These are phyloP conservation scores for Geotrichum fermentans DNA, from an alignment of 1,139 yeast genomes.

Conservation along the genomic window DNA sequence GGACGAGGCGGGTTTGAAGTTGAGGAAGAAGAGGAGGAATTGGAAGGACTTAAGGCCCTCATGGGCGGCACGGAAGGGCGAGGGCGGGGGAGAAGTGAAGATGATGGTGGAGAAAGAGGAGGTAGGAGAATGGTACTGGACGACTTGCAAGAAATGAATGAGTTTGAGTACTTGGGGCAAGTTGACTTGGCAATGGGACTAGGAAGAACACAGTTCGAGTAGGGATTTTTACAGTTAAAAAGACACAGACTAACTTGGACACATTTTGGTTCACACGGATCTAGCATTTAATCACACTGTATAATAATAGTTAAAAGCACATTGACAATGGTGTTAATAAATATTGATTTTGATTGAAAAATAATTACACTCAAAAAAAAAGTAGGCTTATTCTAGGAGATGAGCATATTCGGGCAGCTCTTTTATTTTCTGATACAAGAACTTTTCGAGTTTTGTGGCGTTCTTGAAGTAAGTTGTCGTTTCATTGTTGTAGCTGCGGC, in stretches of 20 bases:
- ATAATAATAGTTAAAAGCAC: not conserved
- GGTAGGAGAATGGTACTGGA: not conserved
- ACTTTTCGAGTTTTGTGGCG: constrained; percentile 88
- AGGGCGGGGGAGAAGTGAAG: not conserved
- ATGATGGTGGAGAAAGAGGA: not conserved
- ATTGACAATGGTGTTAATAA: not conserved
- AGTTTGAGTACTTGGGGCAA: not conserved
- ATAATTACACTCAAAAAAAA: not conserved
- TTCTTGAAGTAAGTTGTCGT: constrained; percentile 85
- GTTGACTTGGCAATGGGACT: not conserved
- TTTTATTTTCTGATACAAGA: constrained; percentile 70
- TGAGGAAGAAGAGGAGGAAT: not conserved
- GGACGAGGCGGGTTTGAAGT: not conserved
- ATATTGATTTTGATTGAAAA: not conserved
- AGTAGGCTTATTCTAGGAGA: constrained; percentile 39
- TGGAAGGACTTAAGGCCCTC: not conserved
- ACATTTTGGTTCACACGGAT: too few species aligned
- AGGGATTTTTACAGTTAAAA: too few species aligned
- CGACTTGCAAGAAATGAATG: not conserved
- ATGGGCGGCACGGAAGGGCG: not conserved
- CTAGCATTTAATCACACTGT: not conserved
- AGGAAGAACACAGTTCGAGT: too few species aligned
- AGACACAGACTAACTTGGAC: too few species aligned
- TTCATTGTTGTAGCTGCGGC: constrained; percentile 84
- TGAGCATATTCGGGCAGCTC: constrained; percentile 74